Evolutionary conservation across 768 basidiomycete genomes (phyloP).

Genomic region (Boletus sp.): DNA sequence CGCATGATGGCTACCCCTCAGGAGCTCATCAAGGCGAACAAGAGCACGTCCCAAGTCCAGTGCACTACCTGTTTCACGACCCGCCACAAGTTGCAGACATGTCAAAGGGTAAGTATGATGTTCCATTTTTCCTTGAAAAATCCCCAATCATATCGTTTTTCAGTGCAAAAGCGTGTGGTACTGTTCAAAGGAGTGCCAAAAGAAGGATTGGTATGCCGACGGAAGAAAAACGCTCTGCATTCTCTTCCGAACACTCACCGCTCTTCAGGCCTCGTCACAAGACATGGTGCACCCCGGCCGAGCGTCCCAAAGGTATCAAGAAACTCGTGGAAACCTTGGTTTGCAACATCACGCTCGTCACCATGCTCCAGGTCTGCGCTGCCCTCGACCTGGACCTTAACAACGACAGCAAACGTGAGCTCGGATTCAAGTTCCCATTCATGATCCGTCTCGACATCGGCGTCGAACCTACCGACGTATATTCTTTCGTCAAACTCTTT

Average conservation of each 20-base stretch:
- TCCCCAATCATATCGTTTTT: not conserved
- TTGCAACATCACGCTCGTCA: constrained; percentile 4
- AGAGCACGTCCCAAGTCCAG: not conserved
- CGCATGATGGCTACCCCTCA: constrained; percentile 3
- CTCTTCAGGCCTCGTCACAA: constrained; percentile 14
- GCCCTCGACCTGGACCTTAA: constrained; percentile 12
- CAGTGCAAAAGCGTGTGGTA: constrained; percentile 23
- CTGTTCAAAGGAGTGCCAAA: constrained; percentile 23
- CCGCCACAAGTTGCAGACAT: constrained; percentile 9
- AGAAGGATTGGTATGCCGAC: constrained; percentile 13
- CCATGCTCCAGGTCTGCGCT: constrained; percentile 10
- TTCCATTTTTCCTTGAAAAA: no score
- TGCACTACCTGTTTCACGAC: constrained; percentile 16
- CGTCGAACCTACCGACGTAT: constrained; percentile 11
- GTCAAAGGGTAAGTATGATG: constrained; percentile 4
- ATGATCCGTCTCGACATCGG: constrained; percentile 15
- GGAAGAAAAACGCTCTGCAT: no score
- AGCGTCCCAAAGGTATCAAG: constrained; percentile 14
- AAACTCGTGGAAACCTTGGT: constrained; percentile 13
- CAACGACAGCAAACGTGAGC: constrained; percentile 5
- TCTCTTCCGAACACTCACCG: not conserved
- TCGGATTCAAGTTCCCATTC: constrained; percentile 15
- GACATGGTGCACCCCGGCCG: constrained; percentile 3
- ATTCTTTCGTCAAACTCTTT: constrained; percentile 4
- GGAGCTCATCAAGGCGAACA: constrained; percentile 11